These are phyloP conservation scores for Fusarium sp. DNA, from an alignment of 2,329 filamentous ascomycete genomes.

Conservation along the genomic window DNA sequence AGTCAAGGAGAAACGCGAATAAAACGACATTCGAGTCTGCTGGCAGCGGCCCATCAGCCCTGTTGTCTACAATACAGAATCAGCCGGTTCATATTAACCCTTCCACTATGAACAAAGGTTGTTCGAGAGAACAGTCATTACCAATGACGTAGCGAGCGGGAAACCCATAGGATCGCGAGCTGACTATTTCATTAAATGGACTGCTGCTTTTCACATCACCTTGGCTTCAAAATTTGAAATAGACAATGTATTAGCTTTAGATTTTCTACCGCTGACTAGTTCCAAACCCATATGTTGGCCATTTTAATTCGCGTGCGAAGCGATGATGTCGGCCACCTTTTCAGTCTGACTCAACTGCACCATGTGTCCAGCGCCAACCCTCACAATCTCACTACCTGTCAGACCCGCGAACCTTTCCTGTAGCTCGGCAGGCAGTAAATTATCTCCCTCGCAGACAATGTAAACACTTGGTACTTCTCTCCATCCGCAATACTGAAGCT, in stretches of 20 bases:
- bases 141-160: not conserved
- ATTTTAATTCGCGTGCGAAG: not conserved
- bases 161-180: not conserved
- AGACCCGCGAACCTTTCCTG: not conserved
- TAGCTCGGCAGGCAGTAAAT: not conserved
- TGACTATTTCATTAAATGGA: fast-evolving
- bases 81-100: fast-evolving
- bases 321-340: not conserved
- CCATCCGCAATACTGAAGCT: not conserved
- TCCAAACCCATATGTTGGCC: fast-evolving
- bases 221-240: fast-evolving
- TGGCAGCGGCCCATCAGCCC: not conserved
- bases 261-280: fast-evolving
- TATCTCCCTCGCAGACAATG: not conserved
- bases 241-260: fast-evolving
- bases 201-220: fast-evolving
- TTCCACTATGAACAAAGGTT: not conserved
- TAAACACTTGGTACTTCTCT: not conserved
- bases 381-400: not conserved
- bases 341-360: not conserved
- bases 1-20: slow-evolving; percentile 3
- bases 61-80: too few species aligned
- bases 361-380: not conserved
- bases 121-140: too few species aligned
- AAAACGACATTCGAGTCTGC: fast-evolving